A percentile compares a stretch with the other conserved stretches of the same genome.
Conservation (phyloP, 768 basidiomycete species). For the Auricularia sp. region DNA sequence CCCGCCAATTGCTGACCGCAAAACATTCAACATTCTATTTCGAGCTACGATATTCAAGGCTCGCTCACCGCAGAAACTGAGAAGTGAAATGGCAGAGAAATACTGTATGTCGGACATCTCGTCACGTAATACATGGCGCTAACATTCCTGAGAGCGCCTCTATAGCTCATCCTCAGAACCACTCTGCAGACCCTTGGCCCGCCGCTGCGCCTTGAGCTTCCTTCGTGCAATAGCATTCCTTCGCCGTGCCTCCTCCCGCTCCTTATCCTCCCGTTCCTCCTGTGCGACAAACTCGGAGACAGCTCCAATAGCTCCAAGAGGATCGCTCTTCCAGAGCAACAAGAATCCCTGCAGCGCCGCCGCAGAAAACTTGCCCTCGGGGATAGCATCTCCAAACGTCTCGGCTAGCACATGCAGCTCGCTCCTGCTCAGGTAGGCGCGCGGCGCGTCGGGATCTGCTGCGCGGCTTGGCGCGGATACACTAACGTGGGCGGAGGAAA, state of each 20-base stretch:
- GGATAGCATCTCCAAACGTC: constrained; percentile 34
- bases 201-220: background rate
- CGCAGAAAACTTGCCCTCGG: constrained; percentile 41
- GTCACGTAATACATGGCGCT: too few relatives aligned
- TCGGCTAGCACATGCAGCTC: constrained; percentile 23
- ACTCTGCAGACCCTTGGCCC: too few relatives aligned
- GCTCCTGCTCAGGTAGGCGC: constrained; percentile 3
- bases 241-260: constrained; percentile 16
- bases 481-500: background rate
- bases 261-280: constrained; percentile 25
- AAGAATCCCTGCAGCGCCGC: constrained; percentile 57
- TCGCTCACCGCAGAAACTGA: too few relatives aligned
- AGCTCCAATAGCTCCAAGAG: constrained; percentile 17
- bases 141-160: too few relatives aligned
- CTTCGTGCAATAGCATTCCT: background rate
- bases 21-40: too few relatives aligned
- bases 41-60: too few relatives aligned
- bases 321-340: constrained; percentile 25
- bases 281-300: constrained; percentile 34
- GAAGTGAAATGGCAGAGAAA: too few relatives aligned
- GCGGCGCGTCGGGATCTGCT: constrained; percentile 1
- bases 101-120: too few relatives aligned
- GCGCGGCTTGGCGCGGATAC: background rate
- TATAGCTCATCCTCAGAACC: too few relatives aligned
- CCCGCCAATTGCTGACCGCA: too few relatives aligned